Evolutionary conservation across 2,329 filamentous ascomycete species (phyloP), one percentile per base, ranked within the genome.

Genomic region (Fusarium xylarioides): DNA sequence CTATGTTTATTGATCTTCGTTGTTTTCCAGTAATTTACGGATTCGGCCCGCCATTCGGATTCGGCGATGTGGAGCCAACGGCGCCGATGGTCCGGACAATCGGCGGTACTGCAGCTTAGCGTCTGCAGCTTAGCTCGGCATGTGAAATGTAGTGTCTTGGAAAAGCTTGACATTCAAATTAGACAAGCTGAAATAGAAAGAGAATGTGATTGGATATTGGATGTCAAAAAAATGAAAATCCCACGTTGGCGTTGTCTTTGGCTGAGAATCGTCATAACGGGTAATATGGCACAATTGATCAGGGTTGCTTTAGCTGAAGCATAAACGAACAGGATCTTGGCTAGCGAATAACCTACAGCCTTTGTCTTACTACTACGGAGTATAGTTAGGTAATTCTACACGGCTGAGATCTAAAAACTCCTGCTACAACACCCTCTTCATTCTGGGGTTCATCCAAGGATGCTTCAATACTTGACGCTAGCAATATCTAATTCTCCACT

Each of bases 231-330:
- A 64, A 58, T 38, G 28, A 42, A 16, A 49, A 71, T 44, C 40
- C 46, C 63, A 61, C 61, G 62, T 54, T 69, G 59, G 64, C 44
- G 59, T 72, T 43, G 44, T 61, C 59, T 57, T 63, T 52, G 40
- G 66, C 63, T 43, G 23, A 47, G 37, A 53, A 43, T 74, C 73
- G 73, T 54, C 67, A 75, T 76, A 26, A 37, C 21, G 46, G 55
- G 53, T 18, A 61, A 62, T 57, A 76, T 76, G 67, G 63, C 65
- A 77, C 43, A 75, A 76, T 74, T 50, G 30, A 55, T 38, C 18
- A 50, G 46, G 40, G 15, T 28, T 37, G 32, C 40, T 35, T 49
- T 47, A 50, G 42, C 44, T 50, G 23, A 50, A 37, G 23, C 32
- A 50, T 49, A 49, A 69, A 37, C 21, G 56, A 62, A 50, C 43